phyloP scores from a whole-genome alignment of 75 land plant species.

The Isoetes taiwanensis region DNA sequence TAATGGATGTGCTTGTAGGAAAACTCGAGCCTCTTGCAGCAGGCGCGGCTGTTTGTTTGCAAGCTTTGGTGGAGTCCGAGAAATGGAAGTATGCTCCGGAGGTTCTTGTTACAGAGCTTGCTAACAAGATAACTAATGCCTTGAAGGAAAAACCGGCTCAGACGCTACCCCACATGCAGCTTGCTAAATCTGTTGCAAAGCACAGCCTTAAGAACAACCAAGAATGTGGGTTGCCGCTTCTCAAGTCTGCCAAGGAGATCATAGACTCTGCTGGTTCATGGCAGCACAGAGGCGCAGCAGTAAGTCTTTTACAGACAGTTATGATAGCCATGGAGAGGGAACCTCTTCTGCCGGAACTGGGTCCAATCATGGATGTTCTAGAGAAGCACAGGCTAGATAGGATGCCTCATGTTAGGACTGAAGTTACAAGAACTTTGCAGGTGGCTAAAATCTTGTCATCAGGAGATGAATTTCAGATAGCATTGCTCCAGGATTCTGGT shows the following conservation, averaged over 20 bases:
- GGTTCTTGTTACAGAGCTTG: conserved; percentile 53
- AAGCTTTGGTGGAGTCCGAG: conserved; percentile 71
- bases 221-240: conserved; percentile 43
- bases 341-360: conserved; percentile 32
- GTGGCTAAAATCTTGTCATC: conserved; percentile 30
- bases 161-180: conserved; percentile 58
- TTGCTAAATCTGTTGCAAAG: conserved; percentile 53
- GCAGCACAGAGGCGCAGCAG: conserved; percentile 52
- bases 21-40: conserved; percentile 46
- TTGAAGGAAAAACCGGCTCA: conserved; percentile 48
- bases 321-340: conserved; percentile 44
- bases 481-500: too few species aligned
- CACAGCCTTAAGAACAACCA: conserved; percentile 30
- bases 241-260: conserved; percentile 42
- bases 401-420: conserved; percentile 46
- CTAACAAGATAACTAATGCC: conserved; percentile 43
- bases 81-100: conserved; percentile 64
- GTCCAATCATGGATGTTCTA: conserved; percentile 29
- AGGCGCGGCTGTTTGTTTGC: conserved; percentile 79
- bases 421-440: conserved; percentile 58
- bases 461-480: too few species aligned
- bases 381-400: conserved; percentile 40
- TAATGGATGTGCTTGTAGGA: conserved; percentile 45
- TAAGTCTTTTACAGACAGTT: conserved; percentile 48
- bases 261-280: conserved; percentile 34